Evolutionary conservation across 148 eudicot species (phyloP).

Genomic region (Rhododendron ferrugineum): DNA sequence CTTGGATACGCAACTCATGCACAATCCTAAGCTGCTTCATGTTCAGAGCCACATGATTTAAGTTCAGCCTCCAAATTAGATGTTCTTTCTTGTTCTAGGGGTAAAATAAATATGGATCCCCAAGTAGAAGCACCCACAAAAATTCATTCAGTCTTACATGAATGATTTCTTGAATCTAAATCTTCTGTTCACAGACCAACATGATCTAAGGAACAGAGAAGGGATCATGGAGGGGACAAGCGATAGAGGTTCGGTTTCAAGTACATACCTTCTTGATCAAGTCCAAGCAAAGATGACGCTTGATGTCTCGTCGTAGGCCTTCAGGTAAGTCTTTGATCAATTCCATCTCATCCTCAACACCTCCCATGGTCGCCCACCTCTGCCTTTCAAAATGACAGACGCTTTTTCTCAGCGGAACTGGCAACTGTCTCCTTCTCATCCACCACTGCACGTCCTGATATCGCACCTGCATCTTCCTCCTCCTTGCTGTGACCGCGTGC

Average conservation of each 20-base stretch:
- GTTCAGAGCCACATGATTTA: too few relatives aligned
- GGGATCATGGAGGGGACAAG: not conserved
- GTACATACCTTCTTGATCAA: constrained; percentile 29
- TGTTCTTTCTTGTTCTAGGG: too few relatives aligned
- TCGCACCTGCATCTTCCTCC: constrained; percentile 25
- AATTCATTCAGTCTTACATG: not conserved
- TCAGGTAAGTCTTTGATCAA: constrained; percentile 32
- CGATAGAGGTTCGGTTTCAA: not conserved
- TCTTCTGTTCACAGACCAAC: not conserved
- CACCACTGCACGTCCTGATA: constrained; percentile 40
- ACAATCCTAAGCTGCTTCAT: too few relatives aligned
- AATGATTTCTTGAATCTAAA: not conserved
- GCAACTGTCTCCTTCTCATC: constrained; percentile 42
- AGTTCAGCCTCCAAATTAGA: too few relatives aligned
- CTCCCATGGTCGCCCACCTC: constrained; percentile 30
- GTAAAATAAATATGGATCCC: too few relatives aligned
- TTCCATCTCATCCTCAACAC: constrained; percentile 35
- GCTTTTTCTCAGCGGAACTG: constrained; percentile 25
- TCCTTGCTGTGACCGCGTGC: constrained; percentile 27
- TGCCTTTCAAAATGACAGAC: constrained; percentile 30
- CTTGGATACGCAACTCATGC: too few relatives aligned
- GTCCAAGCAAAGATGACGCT: constrained; percentile 38
- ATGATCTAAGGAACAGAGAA: not conserved
- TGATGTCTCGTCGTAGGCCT: constrained; percentile 42
- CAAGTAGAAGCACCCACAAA: too few relatives aligned